A percentile compares a stretch with the other conserved stretches of the same genome.
Conservation (phyloP, 805 yeast genomes). For the Suhomyces prunicola region DNA sequence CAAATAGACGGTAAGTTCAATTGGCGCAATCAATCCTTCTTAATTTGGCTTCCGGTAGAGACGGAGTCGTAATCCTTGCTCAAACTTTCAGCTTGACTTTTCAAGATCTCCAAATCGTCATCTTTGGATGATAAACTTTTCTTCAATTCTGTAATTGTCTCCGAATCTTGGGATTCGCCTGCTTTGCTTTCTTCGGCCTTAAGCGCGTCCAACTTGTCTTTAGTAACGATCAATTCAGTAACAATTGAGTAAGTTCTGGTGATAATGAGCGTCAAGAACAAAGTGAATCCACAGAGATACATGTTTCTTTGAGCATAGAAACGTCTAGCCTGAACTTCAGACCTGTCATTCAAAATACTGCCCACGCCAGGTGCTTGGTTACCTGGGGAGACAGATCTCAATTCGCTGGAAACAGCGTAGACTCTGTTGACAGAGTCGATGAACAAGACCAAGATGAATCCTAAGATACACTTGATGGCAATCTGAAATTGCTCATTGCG, state of each 20-base stretch:
- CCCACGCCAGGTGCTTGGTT: conserved; percentile 20
- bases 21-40: background rate
- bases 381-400: conserved; percentile 35
- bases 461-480: conserved; percentile 75
- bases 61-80: conserved; percentile 55
- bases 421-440: conserved; percentile 87
- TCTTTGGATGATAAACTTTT: conserved; percentile 51
- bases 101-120: conserved; percentile 60
- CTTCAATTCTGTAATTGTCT: conserved; percentile 47
- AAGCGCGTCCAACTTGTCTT: conserved; percentile 51
- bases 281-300: conserved; percentile 92
- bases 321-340: conserved; percentile 85
- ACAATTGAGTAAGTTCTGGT: conserved; percentile 81
- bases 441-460: conserved; percentile 79
- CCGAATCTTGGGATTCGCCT: conserved; percentile 21
- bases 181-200: conserved; percentile 18
- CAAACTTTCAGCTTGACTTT: conserved; percentile 69
- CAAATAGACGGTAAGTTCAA: background rate
- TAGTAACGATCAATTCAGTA: conserved; percentile 63
- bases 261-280: conserved; percentile 81
- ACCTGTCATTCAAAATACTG: conserved; percentile 51
- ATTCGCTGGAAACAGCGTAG: conserved; percentile 61
- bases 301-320: conserved; percentile 96
- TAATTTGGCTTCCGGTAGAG: conserved; percentile 2
- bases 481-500: conserved; percentile 68